phyloP scores from a whole-genome alignment of 768 basidiomycete species.

The Hygrophoropsis aurantiaca region DNA sequence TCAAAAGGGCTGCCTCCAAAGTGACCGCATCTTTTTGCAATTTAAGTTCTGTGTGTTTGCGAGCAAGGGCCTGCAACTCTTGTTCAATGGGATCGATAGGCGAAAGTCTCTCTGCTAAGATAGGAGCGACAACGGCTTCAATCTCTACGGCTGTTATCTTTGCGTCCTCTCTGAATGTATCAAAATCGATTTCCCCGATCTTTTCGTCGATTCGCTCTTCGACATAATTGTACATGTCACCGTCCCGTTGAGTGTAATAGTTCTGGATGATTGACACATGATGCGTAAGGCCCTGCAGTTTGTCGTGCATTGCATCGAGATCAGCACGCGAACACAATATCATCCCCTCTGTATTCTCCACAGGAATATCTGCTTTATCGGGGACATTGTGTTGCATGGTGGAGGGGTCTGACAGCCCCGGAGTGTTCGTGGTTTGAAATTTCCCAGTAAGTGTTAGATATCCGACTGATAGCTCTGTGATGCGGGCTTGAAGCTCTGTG shows the following conservation, averaged over 20 bases:
- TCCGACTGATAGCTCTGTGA: slow-evolving; percentile 22
- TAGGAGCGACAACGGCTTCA: slow-evolving; percentile 22
- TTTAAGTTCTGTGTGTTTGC: slow-evolving; percentile 31
- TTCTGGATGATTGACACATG: slow-evolving; percentile 35
- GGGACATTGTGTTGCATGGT: slow-evolving; percentile 26
- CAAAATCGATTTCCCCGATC: slow-evolving; percentile 22
- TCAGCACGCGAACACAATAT: slow-evolving; percentile 11
- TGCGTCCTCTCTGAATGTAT: slow-evolving; percentile 14
- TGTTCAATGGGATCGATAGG: slow-evolving; percentile 11
- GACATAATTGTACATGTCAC: slow-evolving; percentile 26
- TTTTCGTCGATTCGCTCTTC: slow-evolving; percentile 28
- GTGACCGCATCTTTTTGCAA: too few relatives aligned
- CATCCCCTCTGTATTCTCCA: neutral
- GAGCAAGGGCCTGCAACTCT: slow-evolving; percentile 32
- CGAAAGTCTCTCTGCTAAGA: neutral
- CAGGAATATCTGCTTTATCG: slow-evolving; percentile 2
- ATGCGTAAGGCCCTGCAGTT: slow-evolving; percentile 25
- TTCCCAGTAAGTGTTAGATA: slow-evolving; percentile 16
- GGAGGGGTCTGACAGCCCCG: slow-evolving; percentile 21
- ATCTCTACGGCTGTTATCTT: slow-evolving; percentile 20
- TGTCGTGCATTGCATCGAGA: slow-evolving; percentile 26
- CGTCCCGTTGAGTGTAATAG: slow-evolving; percentile 34
- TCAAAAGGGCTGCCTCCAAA: too few relatives aligned
- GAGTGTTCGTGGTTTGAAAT: neutral
- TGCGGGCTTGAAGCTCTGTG: slow-evolving; percentile 25